A percentile compares a stretch with the other conserved stretches of the same genome.
Conservation (phyloP, 2,329 filamentous ascomycete species). For the Diplodia sapinea region DNA sequence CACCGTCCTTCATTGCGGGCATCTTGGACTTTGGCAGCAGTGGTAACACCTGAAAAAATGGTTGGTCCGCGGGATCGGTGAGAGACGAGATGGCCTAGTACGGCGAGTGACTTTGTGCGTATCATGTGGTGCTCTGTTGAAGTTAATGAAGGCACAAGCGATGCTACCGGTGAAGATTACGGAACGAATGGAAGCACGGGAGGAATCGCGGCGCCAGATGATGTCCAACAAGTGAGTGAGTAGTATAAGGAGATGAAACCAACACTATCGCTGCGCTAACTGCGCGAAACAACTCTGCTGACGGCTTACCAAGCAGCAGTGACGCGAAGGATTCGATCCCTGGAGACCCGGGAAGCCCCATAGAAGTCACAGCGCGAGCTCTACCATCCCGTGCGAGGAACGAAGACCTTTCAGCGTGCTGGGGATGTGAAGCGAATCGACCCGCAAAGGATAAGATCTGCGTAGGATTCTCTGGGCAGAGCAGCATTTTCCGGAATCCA, state of each 20-base stretch:
- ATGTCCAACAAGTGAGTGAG: not conserved
- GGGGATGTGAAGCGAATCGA: not conserved
- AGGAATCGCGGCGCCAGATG: not conserved
- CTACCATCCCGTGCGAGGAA: not conserved
- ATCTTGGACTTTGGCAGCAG: too few relatives aligned
- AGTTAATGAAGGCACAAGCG: not conserved
- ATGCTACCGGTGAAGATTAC: not conserved
- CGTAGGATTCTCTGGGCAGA: not conserved
- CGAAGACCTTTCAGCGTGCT: not conserved
- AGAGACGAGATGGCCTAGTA: not conserved
- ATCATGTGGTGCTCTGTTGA: not conserved
- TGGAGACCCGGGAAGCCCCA: not conserved
- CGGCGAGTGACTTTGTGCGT: not conserved
- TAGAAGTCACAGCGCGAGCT: not conserved
- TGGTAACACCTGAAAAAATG: too few relatives aligned
- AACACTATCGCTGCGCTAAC: not conserved
- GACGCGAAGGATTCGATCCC: constrained; percentile 13
- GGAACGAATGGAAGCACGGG: not conserved
- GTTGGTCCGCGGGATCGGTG: too few relatives aligned
- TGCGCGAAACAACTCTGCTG: not conserved
- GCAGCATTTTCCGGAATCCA: not conserved
- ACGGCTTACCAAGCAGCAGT: constrained; percentile 6
- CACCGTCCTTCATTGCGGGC: too few relatives aligned
- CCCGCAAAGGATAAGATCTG: not conserved
- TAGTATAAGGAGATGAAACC: not conserved